Conservation (phyloP, 179 eudicot species). For the Actinidia chinensis region DNA sequence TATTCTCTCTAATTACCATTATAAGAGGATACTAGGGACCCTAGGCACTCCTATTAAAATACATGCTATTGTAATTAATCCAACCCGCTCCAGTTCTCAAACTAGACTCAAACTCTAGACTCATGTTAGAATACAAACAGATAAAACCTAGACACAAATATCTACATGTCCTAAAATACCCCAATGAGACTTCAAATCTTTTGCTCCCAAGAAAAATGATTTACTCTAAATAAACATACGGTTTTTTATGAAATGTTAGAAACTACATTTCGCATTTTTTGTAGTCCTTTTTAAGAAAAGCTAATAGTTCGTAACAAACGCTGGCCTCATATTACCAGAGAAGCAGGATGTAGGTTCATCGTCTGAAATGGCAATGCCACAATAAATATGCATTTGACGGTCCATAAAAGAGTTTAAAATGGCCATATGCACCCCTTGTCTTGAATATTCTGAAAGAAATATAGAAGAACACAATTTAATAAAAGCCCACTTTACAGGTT, state of each 20-base stretch:
- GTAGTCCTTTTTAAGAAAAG: not conserved
- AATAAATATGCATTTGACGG: not conserved
- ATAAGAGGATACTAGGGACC: too few relatives aligned
- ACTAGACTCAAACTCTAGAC: too few relatives aligned
- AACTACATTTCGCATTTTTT: not conserved
- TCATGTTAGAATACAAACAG: not conserved
- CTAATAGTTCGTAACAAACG: not conserved
- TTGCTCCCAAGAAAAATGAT: not conserved
- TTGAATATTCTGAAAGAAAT: not conserved
- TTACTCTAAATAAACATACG: not conserved
- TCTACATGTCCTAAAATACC: not conserved
- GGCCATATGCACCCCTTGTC: not conserved
- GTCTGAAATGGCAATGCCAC: not conserved
- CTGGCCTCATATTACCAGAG: too few relatives aligned
- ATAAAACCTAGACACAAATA: not conserved
- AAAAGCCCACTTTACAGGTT: not conserved
- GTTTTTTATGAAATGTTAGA: not conserved
- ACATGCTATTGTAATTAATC: too few relatives aligned
- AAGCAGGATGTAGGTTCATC: not conserved
- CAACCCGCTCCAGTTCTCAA: too few relatives aligned
- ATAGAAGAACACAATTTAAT: not conserved
- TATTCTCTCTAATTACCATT: too few relatives aligned
- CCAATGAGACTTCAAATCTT: not conserved
- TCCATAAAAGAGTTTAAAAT: not conserved
- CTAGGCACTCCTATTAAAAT: too few relatives aligned